phyloP scores from a whole-genome alignment of 306 rosid species.

The Astragalus membranaceus region DNA sequence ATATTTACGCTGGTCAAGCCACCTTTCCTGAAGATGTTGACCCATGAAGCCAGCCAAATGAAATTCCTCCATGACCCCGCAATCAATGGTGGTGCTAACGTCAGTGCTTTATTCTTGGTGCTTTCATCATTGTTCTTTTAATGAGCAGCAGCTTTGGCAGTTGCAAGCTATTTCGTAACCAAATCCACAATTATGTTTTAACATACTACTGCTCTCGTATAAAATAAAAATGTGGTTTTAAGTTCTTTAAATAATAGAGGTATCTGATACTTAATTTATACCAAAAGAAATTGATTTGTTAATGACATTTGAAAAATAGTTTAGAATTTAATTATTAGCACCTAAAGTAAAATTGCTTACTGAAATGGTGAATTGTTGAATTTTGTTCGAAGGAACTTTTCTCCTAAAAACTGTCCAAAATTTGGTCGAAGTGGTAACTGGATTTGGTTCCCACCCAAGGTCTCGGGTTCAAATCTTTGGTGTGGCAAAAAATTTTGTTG shows the following conservation, averaged over 20 bases:
- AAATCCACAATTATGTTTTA: neutral
- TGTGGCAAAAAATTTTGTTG: too few species aligned
- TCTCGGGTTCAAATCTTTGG: too few species aligned
- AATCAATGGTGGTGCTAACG: neutral
- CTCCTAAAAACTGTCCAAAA: too few species aligned
- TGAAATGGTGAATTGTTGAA: too few species aligned
- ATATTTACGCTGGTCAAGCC: conserved; percentile 43
- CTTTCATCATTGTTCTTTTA: neutral
- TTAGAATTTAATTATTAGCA: too few species aligned
- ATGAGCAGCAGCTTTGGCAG: neutral
- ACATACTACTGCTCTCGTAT: neutral
- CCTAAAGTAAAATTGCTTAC: too few species aligned
- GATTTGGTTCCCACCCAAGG: too few species aligned
- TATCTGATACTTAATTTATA: too few species aligned
- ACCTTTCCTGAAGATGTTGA: conserved; percentile 51
- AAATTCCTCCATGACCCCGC: neutral
- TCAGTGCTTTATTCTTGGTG: neutral
- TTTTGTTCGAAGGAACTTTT: too few species aligned
- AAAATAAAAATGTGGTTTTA: too few species aligned
- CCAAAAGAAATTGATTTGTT: neutral
- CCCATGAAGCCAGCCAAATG: conserved; percentile 30
- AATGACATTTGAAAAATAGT: neutral
- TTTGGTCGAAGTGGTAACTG: too few species aligned
- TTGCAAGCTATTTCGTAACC: neutral
- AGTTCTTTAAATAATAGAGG: too few species aligned